These are phyloP conservation scores for Vaccinium darrowii DNA, from an alignment of 148 eudicot species.

Conservation along the genomic window DNA sequence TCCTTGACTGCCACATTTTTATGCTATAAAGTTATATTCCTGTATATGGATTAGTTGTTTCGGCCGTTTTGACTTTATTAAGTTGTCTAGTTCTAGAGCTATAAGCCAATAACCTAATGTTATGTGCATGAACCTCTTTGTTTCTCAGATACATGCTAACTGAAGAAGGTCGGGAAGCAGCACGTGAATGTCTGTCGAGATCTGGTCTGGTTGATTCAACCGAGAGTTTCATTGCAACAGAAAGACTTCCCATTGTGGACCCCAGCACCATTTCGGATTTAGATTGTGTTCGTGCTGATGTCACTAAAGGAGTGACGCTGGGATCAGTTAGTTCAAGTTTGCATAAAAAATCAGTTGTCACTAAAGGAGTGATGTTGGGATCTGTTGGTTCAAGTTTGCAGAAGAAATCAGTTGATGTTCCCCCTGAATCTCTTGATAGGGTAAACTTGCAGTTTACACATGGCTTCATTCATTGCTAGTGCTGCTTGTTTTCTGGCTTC, in stretches of 20 bases:
- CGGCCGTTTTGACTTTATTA: not conserved
- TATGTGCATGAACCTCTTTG: constrained; percentile 2
- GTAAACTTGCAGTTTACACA: constrained; percentile 27
- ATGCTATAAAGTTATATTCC: not conserved
- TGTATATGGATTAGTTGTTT: not conserved
- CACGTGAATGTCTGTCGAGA: constrained; percentile 72
- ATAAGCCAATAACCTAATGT: not conserved
- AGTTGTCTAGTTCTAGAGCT: not conserved
- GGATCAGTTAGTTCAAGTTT: constrained; percentile 26
- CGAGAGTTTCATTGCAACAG: constrained; percentile 23
- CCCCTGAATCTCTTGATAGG: constrained; percentile 63
- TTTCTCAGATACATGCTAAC: constrained; percentile 81
- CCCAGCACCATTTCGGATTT: constrained; percentile 28
- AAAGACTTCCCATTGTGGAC: constrained; percentile 22
- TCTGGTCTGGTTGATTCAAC: constrained; percentile 58
- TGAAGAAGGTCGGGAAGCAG: constrained; percentile 64
- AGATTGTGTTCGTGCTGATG: constrained; percentile 29
- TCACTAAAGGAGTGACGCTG: constrained; percentile 25
- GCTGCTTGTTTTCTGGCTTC: not conserved
- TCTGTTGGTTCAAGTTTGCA: constrained; percentile 26
- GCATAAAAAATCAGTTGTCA: constrained; percentile 11
- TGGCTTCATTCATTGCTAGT: not conserved
- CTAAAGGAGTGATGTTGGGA: constrained; percentile 24
- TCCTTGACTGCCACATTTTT: not conserved
- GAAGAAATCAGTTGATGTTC: constrained; percentile 35